Evolutionary conservation across 75 land plant species (phyloP), one percentile per base, ranked within the genome.

Genomic region (Cunninghamia lanceolata): DNA sequence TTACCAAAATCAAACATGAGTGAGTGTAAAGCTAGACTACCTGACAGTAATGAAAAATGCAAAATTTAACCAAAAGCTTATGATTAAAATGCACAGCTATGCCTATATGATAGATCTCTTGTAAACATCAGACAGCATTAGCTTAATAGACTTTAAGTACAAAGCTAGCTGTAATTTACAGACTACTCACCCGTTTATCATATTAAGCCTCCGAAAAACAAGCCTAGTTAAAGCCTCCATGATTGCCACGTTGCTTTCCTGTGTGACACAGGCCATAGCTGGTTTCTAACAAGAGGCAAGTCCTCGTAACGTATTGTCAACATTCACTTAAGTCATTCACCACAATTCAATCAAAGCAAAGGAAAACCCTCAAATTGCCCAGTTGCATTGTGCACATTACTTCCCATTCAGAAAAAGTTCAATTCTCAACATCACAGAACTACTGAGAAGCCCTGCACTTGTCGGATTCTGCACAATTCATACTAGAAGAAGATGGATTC

Each of bases 121-220:
- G 15, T 25, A 34, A 73, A 73, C 3, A 32, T 73, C 36, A 73
- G 13, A 73, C 16, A 2, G 35, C 36, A 73, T 38, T 73, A 73
- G 75, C 75, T 32, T 73, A 73, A 13, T 13, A 63, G 68, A 63
- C 36, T 73, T n/a, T 25, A 8, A 73, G 75, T 73, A 73, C 75
- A 73, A 73, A 73, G 38, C 75, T 73, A 73, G 75, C 36, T 73
- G 75, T 32, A 73, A 73, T 73, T 73, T 73, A 73, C 75, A 73
- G 75, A 34, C 75, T 34, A 34, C 75, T 73, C 75, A 73, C 75
- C 34, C 15, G 75, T 4, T 73, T 34, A 73, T 34, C 75, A 73
- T 34, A 11, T 32, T 10, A 1, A 11, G 75, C 75, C 36, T 73
- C 13, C 9, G 34, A 73, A 73, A 14, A 73, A 73, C 36, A 9